Base-by-base conservation (phyloP, 139 green algal species). In the Tetradesmus lagerheimii region DNA sequence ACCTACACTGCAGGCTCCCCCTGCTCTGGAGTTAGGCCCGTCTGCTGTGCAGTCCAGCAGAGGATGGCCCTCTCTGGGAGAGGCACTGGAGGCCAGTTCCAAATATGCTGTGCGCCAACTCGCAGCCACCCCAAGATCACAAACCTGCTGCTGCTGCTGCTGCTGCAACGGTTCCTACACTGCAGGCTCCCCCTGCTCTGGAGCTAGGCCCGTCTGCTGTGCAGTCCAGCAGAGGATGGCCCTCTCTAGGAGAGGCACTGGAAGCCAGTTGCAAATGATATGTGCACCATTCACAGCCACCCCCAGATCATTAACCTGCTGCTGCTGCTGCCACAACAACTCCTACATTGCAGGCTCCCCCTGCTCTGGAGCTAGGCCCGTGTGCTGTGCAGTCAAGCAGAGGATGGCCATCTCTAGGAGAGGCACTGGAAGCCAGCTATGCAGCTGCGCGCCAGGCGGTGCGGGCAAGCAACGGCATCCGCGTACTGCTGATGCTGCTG, bases 391-490 rank as follows among this genome's bases (percentile, higher is more conserved):
- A 37, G 37, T 20, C 34, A 11, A 31, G 75, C 83, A 64, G 11
- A 45, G 62, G 62, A 20, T 80, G 75, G 67, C n/a, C n/a, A 2
- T 38, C n/a, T 1, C 31, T 91, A 45, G 89, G 85, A 38, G 50
- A 91, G 25, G 83, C 81, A 6, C 62, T 97, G 34, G 92, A 95
- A 90, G 84, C 80, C 0, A 87, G 82, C 6, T 96, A 95, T 83
- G 87, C 87, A 35, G 74, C 89, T 2, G 91, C 93, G 0, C 71
- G 95, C 41, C 87, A 94, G 37, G 76, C 91, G 2, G 83, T 97
- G 80, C 92, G 95, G 9, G 71, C 84, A 1, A 89, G 57, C 57
- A 95, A 96, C 50, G 95, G 95, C 35, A 96, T 97, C 39, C 90
- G 90, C 0, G 67, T 92, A 38, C 87, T 95, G 80, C 93, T 95